These are phyloP conservation scores for Colletotrichum zoysiae DNA, from an alignment of 2,329 filamentous ascomycete species.

Conservation along the genomic window DNA sequence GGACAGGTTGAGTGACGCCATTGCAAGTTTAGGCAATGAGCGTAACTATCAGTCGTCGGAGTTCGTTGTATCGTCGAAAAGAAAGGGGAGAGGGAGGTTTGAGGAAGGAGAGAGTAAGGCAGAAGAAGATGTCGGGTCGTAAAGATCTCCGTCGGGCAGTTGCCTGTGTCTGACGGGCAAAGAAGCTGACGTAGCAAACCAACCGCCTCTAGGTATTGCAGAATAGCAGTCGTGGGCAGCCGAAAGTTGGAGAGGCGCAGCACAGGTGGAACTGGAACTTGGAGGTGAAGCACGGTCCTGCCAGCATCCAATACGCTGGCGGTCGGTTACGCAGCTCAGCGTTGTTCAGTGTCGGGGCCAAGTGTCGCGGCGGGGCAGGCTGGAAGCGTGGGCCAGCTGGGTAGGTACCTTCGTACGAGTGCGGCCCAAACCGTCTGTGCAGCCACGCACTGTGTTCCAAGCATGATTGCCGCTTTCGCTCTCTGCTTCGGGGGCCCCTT, in stretches of 20 bases:
- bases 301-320: slow-evolving; percentile 36
- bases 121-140: slow-evolving; percentile 30
- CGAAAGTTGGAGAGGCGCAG: slow-evolving; percentile 40
- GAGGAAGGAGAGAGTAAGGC: slow-evolving; percentile 5
- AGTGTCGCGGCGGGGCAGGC: slow-evolving; percentile 40
- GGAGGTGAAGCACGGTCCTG: slow-evolving; percentile 42
- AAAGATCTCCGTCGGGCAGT: slow-evolving; percentile 37
- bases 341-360: slow-evolving; percentile 29
- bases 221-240: slow-evolving; percentile 32
- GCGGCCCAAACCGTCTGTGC: slow-evolving; percentile 5
- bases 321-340: slow-evolving; percentile 35
- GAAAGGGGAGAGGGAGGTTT: slow-evolving; percentile 10
- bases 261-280: slow-evolving; percentile 41
- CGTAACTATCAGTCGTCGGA: slow-evolving; percentile 41
- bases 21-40: slow-evolving; percentile 54
- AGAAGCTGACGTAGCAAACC: slow-evolving; percentile 43
- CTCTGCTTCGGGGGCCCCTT: slow-evolving; percentile 11
- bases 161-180: slow-evolving; percentile 38
- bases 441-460: slow-evolving; percentile 20
- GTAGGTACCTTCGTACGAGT: slow-evolving; percentile 22
- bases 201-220: slow-evolving; percentile 38
- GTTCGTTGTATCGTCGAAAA: slow-evolving; percentile 23
- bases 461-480: slow-evolving; percentile 37
- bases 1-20: slow-evolving; percentile 86
- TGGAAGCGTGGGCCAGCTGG: slow-evolving; percentile 21